These are phyloP conservation scores for Tephrocybe sp. DNA, from an alignment of 768 basidiomycete species.

Conservation along the genomic window DNA sequence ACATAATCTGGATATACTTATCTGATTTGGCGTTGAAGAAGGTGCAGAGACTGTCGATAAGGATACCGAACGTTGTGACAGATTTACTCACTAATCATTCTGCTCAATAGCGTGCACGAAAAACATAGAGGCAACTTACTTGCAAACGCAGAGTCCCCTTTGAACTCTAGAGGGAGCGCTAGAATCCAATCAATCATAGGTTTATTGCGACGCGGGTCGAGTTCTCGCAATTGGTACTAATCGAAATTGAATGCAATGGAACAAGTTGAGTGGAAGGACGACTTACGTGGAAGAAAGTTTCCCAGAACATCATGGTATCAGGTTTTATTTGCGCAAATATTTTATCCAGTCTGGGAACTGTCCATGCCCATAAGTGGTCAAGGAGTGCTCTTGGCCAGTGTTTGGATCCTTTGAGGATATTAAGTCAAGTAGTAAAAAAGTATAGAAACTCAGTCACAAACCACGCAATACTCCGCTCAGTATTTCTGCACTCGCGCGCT, in stretches of 20 bases:
- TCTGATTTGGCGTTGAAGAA: slow-evolving; percentile 70
- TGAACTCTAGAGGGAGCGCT: slow-evolving; percentile 76
- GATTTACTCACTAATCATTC: slow-evolving; percentile 68
- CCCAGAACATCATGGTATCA: slow-evolving; percentile 81
- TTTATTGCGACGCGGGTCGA: slow-evolving; percentile 79
- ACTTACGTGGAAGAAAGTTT: slow-evolving; percentile 58
- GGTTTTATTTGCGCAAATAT: slow-evolving; percentile 81
- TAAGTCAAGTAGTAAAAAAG: background rate
- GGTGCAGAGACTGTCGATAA: slow-evolving; percentile 65
- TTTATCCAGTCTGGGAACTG: slow-evolving; percentile 53
- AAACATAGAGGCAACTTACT: slow-evolving; percentile 46
- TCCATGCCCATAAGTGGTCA: slow-evolving; percentile 73
- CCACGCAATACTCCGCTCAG: slow-evolving; percentile 76
- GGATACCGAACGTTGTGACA: slow-evolving; percentile 60
- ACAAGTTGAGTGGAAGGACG: background rate
- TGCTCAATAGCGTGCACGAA: background rate
- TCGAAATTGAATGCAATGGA: background rate
- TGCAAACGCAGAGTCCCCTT: slow-evolving; percentile 83
- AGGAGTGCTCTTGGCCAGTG: slow-evolving; percentile 69
- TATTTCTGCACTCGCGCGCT: slow-evolving; percentile 70
- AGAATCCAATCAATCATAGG: slow-evolving; percentile 78
- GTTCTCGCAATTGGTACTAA: slow-evolving; percentile 57
- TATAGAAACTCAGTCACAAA: slow-evolving; percentile 25
- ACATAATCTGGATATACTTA: slow-evolving; percentile 66
- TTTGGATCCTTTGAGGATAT: slow-evolving; percentile 59